Base-by-base conservation (phyloP, 352 stramenopile genomes). In the Globisporangium carolinianum region DNA sequence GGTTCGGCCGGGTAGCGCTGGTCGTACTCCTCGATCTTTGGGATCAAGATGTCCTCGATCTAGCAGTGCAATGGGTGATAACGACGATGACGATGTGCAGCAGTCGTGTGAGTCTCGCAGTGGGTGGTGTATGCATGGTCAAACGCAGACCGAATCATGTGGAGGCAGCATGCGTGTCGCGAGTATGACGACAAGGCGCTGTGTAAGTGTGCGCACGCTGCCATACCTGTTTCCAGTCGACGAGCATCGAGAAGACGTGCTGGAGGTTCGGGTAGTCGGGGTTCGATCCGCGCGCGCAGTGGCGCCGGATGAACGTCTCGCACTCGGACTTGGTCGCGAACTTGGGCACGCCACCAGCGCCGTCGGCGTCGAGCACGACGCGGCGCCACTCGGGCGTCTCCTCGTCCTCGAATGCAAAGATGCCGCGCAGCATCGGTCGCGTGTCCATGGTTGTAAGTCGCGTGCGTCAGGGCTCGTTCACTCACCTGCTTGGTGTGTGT, bases 201-300 rank as follows among this genome's bases (percentile, higher is more conserved):
- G 24, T 35, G 24, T 8, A 36, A 2, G 43, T 12, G 14, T 47
- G 2, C n/a, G 3, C 45, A 49, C 6, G 12, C 45, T 5, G 15
- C 15, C 45, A 10, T 6, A 69, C 60, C 66, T 92, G 83, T 18
- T 83, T 73, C 90, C 89, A 97, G 67, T 91, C 86, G 17, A 97
- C 82, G 39, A 97, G 73, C 69, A 91, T 96, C 48, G 89, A 96
- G 65, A 97, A 91, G 24, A 97, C 83, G 65, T 98, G 92, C 72
- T 95, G 84, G 60, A 97, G 78, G 60, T 83, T 84, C 18, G 85
- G 85, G 69, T 91, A 94, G 61, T 96, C 83, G 4, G 89, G 91
- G 63, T 98, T 98, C 43, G 86, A 96, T 43, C 85, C 84, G 41
- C 76, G 72, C 71, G 68, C 80, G 72, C 87, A 97, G 69, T 96